Conservation (phyloP, 2,329 filamentous ascomycete genomes). For the Truncatella angustata region DNA sequence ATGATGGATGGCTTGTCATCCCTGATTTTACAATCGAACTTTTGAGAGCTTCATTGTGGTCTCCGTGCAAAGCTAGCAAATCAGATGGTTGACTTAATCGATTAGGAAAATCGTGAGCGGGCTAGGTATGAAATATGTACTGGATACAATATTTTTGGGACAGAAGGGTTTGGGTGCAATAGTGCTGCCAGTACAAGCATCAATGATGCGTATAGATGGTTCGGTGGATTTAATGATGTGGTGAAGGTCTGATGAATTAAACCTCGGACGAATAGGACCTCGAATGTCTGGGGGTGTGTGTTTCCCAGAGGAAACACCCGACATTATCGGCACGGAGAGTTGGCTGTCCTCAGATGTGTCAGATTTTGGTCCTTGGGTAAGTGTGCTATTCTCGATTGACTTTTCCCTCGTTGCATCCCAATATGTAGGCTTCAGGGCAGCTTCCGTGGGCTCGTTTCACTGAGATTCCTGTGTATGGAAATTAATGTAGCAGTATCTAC, state of each 20-base stretch:
- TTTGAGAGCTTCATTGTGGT: not conserved
- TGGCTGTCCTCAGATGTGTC: too few relatives aligned
- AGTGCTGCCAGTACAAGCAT: not conserved
- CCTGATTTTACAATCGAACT: not conserved
- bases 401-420: not conserved
- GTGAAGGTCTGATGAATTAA: not conserved
- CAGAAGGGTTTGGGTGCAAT: too few relatives aligned
- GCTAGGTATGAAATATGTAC: constrained; percentile 18
- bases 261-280: not conserved
- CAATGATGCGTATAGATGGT: not conserved
- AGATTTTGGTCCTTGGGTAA: not conserved
- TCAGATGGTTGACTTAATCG: constrained; percentile 19
- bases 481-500: not conserved
- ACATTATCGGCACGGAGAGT: too few relatives aligned
- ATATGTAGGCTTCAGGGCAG: not conserved
- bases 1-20: not conserved
- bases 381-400: not conserved
- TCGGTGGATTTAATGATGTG: not conserved
- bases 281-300: not conserved
- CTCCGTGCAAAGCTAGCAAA: constrained; percentile 23
- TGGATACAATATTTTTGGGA: not conserved
- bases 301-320: too few relatives aligned
- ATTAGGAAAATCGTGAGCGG: constrained; percentile 26
- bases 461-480: not conserved
- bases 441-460: not conserved